Evolutionary conservation across 1,284 basidiomycete genomes (phyloP).

Genomic region (Apiotrichum mycotoxinovorans): DNA sequence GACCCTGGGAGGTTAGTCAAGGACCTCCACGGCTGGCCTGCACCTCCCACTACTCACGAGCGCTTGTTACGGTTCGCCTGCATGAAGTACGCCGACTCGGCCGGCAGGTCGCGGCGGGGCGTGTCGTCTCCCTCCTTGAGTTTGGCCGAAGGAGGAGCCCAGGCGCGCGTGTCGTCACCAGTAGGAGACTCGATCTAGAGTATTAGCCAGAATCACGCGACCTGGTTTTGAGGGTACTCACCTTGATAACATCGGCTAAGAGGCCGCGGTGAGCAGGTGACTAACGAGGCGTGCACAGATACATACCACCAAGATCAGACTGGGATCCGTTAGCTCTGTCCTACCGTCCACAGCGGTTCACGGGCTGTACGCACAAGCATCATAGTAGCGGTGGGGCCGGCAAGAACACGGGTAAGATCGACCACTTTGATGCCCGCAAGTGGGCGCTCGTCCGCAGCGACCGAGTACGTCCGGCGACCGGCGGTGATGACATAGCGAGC

Average conservation of each 20-base stretch:
- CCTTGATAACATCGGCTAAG: conserved; percentile 79
- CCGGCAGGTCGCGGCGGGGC: conserved; percentile 63
- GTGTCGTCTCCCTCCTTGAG: conserved; percentile 43
- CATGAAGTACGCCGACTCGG: conserved; percentile 91
- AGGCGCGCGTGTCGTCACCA: conserved; percentile 88
- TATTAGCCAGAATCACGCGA: too few species aligned
- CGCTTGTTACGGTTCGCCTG: conserved; percentile 84
- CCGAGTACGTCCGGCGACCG: conserved; percentile 2
- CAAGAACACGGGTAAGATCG: conserved; percentile 82
- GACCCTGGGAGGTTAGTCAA: conserved; percentile 49
- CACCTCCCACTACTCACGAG: conserved; percentile 52
- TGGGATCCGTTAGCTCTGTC: conserved; percentile 14
- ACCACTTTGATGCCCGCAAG: conserved; percentile 73
- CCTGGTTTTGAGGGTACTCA: too few species aligned
- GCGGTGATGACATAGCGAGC: conserved; percentile 4
- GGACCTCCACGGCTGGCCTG: conserved; percentile 5
- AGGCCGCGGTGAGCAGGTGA: background rate
- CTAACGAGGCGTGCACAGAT: background rate
- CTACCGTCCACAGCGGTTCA: background rate
- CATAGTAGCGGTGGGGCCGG: conserved; percentile 87
- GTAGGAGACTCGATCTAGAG: conserved; percentile 65
- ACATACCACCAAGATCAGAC: conserved; percentile 33
- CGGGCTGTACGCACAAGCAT: conserved; percentile 65
- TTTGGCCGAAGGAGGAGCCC: conserved; percentile 74
- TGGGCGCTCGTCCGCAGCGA: conserved; percentile 51